Evolutionary conservation across 805 yeast species (phyloP), one percentile per base, ranked within the genome.

Genomic region (Naumovozyma dairenensis): DNA sequence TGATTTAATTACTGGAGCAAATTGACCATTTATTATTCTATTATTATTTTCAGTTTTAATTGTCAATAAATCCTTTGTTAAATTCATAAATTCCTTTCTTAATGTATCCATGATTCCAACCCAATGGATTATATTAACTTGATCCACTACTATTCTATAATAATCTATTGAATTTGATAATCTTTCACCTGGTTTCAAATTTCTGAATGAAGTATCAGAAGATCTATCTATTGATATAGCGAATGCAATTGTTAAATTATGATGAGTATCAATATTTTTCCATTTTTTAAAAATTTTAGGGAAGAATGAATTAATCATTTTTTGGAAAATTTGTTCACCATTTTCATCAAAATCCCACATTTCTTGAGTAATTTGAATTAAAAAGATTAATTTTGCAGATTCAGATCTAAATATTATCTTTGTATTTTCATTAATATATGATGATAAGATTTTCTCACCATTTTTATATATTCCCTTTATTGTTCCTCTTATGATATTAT

Each of bases 341-440:
- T 81, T 81, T 50, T 87, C 96, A 57, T 92, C 97, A 57, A 92
- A 92, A 55, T 86, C 85, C 93, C 96, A 92, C 96, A 92, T 92
- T 50, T 92, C 99, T 25, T 80, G 71, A 1, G 96, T 82, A 40
- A 87, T 74, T 53, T 92, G 98, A 32, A 92, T 76, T 41, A 92
- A 65, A 32, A 87, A 81, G 12, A 84, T 72, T 36, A 89, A 62
- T 36, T 81, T 73, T 2, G 96, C 93, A 26, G 94, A 79, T 48
- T 89, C 96, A 1, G 96, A 85, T 30, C 99, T 69, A 54, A 82
- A 89, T 0, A 86, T 83, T 19, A 92, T 62, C 44, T 78, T 80
- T 3, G 98, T 87, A 18, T 73, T 65, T 14, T 66, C 66, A 2
- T 87, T 82, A 30, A 89, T 65, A 48, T 75, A 84, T 0, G 85